These are phyloP conservation scores for Penicillium sp. DNA, from an alignment of 2,329 filamentous ascomycete genomes.

Conservation along the genomic window DNA sequence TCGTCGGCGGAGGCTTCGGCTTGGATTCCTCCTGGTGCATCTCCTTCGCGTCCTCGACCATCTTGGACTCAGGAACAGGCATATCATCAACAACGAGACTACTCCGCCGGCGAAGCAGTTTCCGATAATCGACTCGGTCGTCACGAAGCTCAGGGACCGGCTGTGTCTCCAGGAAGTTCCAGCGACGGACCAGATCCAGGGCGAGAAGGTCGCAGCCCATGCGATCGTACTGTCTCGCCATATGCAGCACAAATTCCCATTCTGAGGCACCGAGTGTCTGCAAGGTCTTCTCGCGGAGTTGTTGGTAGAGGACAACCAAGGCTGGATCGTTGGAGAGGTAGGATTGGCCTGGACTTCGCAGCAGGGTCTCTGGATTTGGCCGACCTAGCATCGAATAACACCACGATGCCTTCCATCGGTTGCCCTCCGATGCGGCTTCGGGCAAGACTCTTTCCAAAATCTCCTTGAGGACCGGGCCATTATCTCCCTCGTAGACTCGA, in stretches of 20 bases:
- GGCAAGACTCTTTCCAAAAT: slow-evolving; percentile 76
- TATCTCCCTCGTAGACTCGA: slow-evolving; percentile 82
- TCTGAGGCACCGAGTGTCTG: slow-evolving; percentile 87
- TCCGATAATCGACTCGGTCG: slow-evolving; percentile 56
- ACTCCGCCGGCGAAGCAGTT: slow-evolving; percentile 65
- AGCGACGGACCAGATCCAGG: slow-evolving; percentile 62
- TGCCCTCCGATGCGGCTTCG: slow-evolving; percentile 72
- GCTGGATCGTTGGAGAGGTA: slow-evolving; percentile 90
- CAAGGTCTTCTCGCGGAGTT: slow-evolving; percentile 73
- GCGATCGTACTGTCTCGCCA: slow-evolving; percentile 74
- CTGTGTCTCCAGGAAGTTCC: slow-evolving; percentile 51
- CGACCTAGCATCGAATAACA: slow-evolving; percentile 69
- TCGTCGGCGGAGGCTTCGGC: slow-evolving; percentile 62
- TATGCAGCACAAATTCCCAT: slow-evolving; percentile 85
- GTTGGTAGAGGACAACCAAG: slow-evolving; percentile 77
- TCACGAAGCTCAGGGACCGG: slow-evolving; percentile 25
- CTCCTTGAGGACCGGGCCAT: slow-evolving; percentile 65
- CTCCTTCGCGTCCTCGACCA: slow-evolving; percentile 33
- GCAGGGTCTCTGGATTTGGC: slow-evolving; percentile 46
- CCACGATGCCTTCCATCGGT: slow-evolving; percentile 94
- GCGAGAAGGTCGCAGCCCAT: slow-evolving; percentile 94
- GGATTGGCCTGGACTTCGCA: slow-evolving; percentile 58
- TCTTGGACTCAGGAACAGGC: slow-evolving; percentile 28
- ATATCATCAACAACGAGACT: slow-evolving; percentile 75
- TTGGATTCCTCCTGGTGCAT: slow-evolving; percentile 21